Conservation (phyloP, 169 alveolate species). For the Cystoisospora suis region DNA sequence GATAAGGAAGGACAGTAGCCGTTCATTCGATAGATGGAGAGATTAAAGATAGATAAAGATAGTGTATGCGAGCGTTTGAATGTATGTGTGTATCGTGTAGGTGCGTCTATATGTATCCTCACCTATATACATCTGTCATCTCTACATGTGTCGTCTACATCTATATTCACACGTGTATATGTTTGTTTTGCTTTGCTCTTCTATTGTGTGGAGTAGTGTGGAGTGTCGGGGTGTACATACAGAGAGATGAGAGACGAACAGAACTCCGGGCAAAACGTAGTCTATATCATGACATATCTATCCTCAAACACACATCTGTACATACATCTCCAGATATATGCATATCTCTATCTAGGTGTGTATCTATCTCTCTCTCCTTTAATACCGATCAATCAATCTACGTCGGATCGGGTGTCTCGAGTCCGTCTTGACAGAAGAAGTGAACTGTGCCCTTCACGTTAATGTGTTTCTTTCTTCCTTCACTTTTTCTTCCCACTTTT, state of each 20-base stretch:
- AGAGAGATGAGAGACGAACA: not conserved
- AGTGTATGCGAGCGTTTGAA: not conserved
- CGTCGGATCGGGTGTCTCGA: not conserved
- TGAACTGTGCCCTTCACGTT: not conserved
- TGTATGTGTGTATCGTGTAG: not conserved
- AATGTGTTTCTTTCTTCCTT: too few relatives aligned
- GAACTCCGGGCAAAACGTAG: not conserved
- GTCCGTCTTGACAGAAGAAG: not conserved
- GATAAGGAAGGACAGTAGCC: not conserved
- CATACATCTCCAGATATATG: not conserved
- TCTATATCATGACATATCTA: not conserved
- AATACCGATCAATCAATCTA: too few relatives aligned
- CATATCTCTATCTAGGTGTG: not conserved
- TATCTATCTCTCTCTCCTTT: not conserved
- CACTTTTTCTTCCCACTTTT: too few relatives aligned
- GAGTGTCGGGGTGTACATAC: not conserved
- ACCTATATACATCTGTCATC: not conserved
- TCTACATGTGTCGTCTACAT: not conserved
- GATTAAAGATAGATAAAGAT: not conserved
- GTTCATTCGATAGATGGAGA: not conserved
- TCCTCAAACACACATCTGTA: not conserved
- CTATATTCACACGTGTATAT: not conserved
- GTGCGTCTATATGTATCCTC: not conserved
- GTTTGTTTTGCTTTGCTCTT: not conserved
- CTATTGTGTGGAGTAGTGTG: not conserved